Evolutionary conservation across 257 asterid genomes (phyloP).

Genomic region (Nicotiana sylvestris): DNA sequence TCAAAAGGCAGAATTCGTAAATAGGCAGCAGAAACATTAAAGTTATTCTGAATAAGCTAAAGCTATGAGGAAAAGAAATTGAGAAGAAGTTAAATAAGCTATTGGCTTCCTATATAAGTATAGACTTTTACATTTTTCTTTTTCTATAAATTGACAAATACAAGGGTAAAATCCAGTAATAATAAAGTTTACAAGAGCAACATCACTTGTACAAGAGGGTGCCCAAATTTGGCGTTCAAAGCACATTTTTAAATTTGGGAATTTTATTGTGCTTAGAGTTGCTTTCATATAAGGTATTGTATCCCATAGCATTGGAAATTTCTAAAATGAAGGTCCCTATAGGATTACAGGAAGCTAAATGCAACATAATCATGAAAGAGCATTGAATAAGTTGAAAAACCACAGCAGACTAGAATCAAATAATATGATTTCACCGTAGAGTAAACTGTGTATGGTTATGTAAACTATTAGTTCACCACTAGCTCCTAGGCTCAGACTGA

Average conservation of each 20-base stretch:
- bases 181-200: not conserved
- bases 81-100: not conserved
- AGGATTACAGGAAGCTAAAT: not conserved
- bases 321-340: not conserved
- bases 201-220: not conserved
- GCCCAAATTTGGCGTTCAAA: not conserved
- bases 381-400: not conserved
- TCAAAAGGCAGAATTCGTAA: not conserved
- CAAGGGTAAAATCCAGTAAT: not conserved
- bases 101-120: not conserved
- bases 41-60: not conserved
- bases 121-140: not conserved
- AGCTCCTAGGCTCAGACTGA: not conserved
- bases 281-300: not conserved
- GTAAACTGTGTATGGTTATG: not conserved
- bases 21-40: not conserved
- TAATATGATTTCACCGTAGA: not conserved
- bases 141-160: not conserved
- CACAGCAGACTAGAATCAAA: not conserved
- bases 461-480: not conserved
- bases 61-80: not conserved
- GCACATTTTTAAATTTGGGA: not conserved
- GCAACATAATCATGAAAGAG: not conserved
- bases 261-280: not conserved
- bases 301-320: not conserved